Evolutionary conservation across 176 grass and related monocot species (phyloP).

Genomic region (Juncus inflexus): DNA sequence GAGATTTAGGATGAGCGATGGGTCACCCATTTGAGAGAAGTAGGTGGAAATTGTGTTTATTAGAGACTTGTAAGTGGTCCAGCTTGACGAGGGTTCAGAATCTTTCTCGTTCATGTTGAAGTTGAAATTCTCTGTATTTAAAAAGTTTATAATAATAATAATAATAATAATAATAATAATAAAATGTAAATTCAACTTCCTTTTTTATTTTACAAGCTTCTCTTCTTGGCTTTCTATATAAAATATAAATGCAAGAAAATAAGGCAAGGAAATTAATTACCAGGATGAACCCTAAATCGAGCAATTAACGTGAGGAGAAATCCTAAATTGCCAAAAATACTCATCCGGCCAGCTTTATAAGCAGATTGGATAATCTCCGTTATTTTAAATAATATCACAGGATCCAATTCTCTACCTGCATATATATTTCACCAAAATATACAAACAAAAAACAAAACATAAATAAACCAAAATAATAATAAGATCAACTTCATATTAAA

Average conservation of each 20-base stretch:
- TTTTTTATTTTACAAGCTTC: too few species aligned
- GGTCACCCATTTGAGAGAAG: conserved; percentile 80
- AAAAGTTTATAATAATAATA: too few species aligned
- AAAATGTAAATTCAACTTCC: too few species aligned
- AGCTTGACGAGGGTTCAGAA: conserved; percentile 24
- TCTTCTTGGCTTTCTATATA: conserved; percentile 9
- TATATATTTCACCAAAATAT: conserved; percentile 22
- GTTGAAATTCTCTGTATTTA: conserved; percentile 26
- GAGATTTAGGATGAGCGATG: conserved; percentile 62
- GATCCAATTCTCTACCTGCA: conserved; percentile 69
- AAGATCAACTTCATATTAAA: neutral
- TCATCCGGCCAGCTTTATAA: conserved; percentile 56
- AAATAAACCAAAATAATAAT: neutral
- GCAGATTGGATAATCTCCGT: conserved; percentile 63
- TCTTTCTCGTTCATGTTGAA: conserved; percentile 29
- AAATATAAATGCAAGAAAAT: neutral
- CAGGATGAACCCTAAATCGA: conserved; percentile 55
- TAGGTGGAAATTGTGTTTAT: conserved; percentile 42
- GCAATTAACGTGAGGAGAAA: conserved; percentile 73
- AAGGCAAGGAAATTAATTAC: conserved; percentile 33
- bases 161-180: too few species aligned
- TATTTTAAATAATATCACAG: conserved; percentile 49
- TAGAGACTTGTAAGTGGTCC: conserved; percentile 45
- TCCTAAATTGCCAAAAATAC: conserved; percentile 63
- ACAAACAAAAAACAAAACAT: conserved; percentile 12